phyloP scores from a whole-genome alignment of 768 basidiomycete species.

The Tephrocybe sp. region DNA sequence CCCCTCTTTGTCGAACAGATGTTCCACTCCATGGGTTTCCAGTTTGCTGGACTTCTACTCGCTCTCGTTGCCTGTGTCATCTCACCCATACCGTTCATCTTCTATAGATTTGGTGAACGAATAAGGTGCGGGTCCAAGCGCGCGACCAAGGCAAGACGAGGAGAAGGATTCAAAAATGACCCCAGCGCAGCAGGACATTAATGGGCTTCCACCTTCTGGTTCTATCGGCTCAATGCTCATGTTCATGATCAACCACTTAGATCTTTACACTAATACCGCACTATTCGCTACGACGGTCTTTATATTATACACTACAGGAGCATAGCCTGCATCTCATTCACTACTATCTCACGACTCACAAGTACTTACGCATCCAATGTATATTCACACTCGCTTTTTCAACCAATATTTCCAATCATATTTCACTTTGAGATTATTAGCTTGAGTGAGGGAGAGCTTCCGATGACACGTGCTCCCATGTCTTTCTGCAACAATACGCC shows the following conservation, averaged over 20 bases:
- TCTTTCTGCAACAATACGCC: too few species aligned
- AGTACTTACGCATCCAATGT: not conserved
- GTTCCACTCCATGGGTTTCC: slow-evolving; percentile 39
- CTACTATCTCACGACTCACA: slow-evolving; percentile 1
- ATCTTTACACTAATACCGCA: not conserved
- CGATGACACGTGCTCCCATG: too few species aligned
- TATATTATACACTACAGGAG: not conserved
- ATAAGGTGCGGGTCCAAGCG: slow-evolving; percentile 31
- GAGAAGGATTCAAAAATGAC: slow-evolving; percentile 10
- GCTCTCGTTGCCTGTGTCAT: slow-evolving; percentile 31
- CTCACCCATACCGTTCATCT: slow-evolving; percentile 38
- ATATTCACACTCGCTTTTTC: not conserved
- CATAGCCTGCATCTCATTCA: slow-evolving; percentile 10
- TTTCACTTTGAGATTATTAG: too few species aligned
- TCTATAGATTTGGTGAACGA: slow-evolving; percentile 35
- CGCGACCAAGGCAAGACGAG: slow-evolving; percentile 9
- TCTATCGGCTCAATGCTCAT: not conserved
- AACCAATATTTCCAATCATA: too few species aligned
- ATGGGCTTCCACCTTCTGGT: not conserved
- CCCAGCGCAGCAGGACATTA: slow-evolving; percentile 3
- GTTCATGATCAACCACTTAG: not conserved
- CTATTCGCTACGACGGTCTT: not conserved
- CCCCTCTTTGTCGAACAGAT: slow-evolving; percentile 40
- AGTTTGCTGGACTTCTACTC: slow-evolving; percentile 35
- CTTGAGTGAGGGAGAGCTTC: too few species aligned